Evolutionary conservation across 1,284 basidiomycete genomes (phyloP).

Genomic region (Rhodotorula sp.): DNA sequence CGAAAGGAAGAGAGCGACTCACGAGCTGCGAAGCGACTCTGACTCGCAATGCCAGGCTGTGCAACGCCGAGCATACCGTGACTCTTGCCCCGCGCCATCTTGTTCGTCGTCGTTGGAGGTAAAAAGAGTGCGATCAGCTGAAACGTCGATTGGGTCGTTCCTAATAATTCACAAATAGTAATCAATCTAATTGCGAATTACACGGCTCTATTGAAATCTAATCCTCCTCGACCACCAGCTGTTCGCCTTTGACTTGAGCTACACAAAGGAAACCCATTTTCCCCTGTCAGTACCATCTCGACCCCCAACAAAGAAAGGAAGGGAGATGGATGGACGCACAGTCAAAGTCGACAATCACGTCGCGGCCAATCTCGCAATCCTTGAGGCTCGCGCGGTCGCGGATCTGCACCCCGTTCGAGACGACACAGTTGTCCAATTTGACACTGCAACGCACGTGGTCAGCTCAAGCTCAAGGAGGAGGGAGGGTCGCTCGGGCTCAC

Average conservation of each 20-base stretch:
- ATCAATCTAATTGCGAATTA: neutral
- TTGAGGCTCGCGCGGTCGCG: slow-evolving; percentile 75
- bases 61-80: neutral
- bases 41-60: slow-evolving; percentile 22
- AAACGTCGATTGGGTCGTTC: neutral
- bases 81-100: slow-evolving; percentile 21
- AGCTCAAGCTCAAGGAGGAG: neutral
- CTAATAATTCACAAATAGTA: neutral
- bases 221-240: slow-evolving; percentile 36
- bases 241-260: slow-evolving; percentile 40
- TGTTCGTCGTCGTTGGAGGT: neutral
- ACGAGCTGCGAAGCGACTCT: slow-evolving; percentile 28
- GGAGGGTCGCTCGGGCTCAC: slow-evolving; percentile 54
- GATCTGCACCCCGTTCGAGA: slow-evolving; percentile 77
- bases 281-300: neutral
- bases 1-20: neutral
- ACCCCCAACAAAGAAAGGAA: neutral
- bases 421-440: slow-evolving; percentile 83
- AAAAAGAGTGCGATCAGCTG: neutral
- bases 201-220: neutral
- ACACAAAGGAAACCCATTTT: neutral
- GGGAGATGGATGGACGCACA: slow-evolving; percentile 54
- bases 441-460: slow-evolving; percentile 57
- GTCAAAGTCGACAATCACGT: slow-evolving; percentile 73
- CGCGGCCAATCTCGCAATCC: slow-evolving; percentile 82